Evolutionary conservation across 371 early-diverging fungal species (phyloP).

Genomic region (Apophysomyces trapeziformis): DNA sequence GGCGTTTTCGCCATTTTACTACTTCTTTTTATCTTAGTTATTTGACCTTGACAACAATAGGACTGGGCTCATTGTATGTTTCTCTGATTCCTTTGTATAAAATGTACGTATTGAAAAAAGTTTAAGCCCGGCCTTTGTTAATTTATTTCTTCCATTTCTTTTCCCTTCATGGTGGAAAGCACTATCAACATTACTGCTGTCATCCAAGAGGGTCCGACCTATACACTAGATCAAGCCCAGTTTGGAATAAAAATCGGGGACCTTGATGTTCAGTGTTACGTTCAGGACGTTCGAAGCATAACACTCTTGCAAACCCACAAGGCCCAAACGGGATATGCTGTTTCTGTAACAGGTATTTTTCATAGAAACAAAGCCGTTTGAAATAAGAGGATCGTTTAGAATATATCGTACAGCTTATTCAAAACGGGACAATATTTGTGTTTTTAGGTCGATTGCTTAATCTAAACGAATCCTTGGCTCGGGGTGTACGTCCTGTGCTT

Average conservation of each 20-base stretch:
- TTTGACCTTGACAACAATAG: background rate
- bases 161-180: background rate
- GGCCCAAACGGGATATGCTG: background rate
- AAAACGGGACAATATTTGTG: background rate
- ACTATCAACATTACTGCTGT: background rate
- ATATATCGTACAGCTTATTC: background rate
- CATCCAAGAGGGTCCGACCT: background rate
- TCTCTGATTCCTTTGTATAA: background rate
- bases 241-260: slow-evolving; percentile 1
- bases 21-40: too few species aligned
- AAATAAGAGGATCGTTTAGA: background rate
- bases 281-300: background rate
- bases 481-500: background rate
- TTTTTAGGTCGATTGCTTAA: background rate
- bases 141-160: too few species aligned
- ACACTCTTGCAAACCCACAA: background rate
- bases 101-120: background rate
- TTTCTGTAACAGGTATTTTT: slow-evolving; percentile 1
- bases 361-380: too few species aligned
- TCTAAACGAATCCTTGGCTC: background rate
- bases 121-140: background rate
- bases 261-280: slow-evolving; percentile 1
- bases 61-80: background rate
- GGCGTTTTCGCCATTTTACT: too few species aligned
- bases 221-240: slow-evolving; percentile 1